Conservation (phyloP, 2,329 filamentous ascomycete genomes). For the Periconia digitata region DNA sequence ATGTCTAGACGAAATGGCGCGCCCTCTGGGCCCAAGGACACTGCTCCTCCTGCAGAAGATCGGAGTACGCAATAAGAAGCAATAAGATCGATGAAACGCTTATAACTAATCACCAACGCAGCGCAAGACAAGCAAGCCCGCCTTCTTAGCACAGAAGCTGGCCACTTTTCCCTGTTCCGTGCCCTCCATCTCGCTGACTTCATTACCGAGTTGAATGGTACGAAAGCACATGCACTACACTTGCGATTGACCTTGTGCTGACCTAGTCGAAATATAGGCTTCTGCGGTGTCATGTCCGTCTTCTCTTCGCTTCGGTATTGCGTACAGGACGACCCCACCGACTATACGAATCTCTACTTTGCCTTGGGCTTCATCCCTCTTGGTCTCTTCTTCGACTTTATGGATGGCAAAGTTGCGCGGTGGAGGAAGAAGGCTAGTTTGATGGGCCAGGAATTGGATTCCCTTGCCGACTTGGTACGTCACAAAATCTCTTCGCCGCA, state of each 20-base stretch:
- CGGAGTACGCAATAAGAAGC: constrained; percentile 43
- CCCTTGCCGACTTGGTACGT: constrained; percentile 86
- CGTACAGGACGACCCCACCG: constrained; percentile 65
- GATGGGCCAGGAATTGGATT: constrained; percentile 98
- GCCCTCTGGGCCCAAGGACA: constrained; percentile 51
- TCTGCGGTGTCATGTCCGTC: constrained; percentile 92
- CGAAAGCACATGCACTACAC: neutral
- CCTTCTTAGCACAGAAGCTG: constrained; percentile 68
- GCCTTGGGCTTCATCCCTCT: constrained; percentile 88
- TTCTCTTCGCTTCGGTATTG: constrained; percentile 95
- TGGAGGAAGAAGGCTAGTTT: constrained; percentile 97
- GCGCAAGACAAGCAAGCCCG: constrained; percentile 75
- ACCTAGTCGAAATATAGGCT: constrained; percentile 54
- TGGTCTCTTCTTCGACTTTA: constrained; percentile 89
- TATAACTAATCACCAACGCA: constrained; percentile 34
- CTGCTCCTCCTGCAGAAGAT: constrained; percentile 39
- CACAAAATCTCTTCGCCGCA: neutral
- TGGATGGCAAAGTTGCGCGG: constrained; percentile 93
- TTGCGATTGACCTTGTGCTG: neutral
- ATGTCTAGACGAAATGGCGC: constrained; percentile 68
- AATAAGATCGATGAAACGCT: neutral
- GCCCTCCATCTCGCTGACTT: constrained; percentile 77
- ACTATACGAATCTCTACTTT: constrained; percentile 72
- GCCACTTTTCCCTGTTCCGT: constrained; percentile 66
- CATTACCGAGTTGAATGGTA: constrained; percentile 79